Evolutionary conservation across 169 alveolate genomes (phyloP).

Genomic region (Toxoplasma gondii): DNA sequence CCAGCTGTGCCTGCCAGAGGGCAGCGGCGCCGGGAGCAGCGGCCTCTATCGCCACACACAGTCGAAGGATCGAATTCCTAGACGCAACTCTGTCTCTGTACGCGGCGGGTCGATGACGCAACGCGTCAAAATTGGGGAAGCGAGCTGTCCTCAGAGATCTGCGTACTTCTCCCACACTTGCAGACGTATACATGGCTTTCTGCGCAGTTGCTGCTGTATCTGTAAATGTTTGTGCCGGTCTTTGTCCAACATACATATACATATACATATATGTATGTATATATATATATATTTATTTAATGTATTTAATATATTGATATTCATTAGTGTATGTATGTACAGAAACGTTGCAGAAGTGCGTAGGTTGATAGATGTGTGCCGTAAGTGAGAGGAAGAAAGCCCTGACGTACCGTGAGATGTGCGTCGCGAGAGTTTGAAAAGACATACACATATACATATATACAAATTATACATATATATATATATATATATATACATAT

Average conservation of each 20-base stretch:
- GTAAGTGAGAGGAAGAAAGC: no score
- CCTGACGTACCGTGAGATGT: no score
- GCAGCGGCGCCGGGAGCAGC: slow-evolving; percentile 43
- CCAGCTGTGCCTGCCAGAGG: slow-evolving; percentile 11
- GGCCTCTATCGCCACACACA: slow-evolving; percentile 39
- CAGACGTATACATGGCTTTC: no score
- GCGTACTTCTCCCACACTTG: neutral
- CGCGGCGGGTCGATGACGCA: neutral
- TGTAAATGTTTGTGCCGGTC: neutral
- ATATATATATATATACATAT: neutral
- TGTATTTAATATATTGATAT: neutral
- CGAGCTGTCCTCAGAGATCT: neutral
- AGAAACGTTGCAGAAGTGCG: no score
- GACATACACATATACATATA: no score
- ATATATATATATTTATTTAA: neutral
- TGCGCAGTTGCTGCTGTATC: no score
- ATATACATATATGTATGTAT: neutral
- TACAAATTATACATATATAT: no score
- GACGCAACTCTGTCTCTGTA: neutral
- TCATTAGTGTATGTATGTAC: neutral
- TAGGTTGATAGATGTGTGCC: no score
- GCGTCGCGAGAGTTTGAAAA: no score
- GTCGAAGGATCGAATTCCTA: slow-evolving; percentile 14
- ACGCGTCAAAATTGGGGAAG: neutral
- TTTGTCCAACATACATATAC: neutral